phyloP scores from a whole-genome alignment of 1,284 basidiomycete species.

The Irpex rosettiformis region DNA sequence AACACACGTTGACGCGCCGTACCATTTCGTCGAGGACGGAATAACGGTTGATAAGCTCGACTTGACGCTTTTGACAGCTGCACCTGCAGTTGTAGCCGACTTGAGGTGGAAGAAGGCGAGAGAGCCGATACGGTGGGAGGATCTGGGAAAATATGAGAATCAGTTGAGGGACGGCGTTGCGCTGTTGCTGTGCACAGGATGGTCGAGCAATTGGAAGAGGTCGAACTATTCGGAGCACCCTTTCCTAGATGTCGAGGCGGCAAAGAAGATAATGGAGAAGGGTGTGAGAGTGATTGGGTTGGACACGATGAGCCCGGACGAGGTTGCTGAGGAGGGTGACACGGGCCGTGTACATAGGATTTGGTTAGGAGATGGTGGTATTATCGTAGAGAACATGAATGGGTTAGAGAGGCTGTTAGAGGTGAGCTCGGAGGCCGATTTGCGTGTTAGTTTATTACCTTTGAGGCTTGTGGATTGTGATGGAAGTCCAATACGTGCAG shows the following conservation, averaged over 20 bases:
- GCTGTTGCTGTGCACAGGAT: constrained; percentile 29
- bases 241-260: constrained; percentile 51
- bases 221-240: constrained; percentile 58
- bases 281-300: constrained; percentile 58
- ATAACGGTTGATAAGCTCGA: constrained; percentile 54
- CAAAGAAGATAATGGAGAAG: constrained; percentile 40
- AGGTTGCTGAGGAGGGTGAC: constrained; percentile 35
- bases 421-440: constrained; percentile 28
- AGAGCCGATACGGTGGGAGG: constrained; percentile 50
- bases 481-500: constrained; percentile 62
- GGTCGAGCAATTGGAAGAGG: constrained; percentile 42
- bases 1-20: constrained; percentile 74
- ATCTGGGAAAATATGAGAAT: constrained; percentile 34
- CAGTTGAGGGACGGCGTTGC: constrained; percentile 24
- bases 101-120: constrained; percentile 36
- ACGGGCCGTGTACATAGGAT: constrained; percentile 50
- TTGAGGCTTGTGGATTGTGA: constrained; percentile 53
- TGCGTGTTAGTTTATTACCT: constrained; percentile 53
- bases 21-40: constrained; percentile 58
- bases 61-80: constrained; percentile 30
- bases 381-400: constrained; percentile 68
- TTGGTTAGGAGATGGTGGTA: constrained; percentile 51
- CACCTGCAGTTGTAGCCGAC: constrained; percentile 46
- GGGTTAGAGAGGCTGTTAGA: constrained; percentile 35
- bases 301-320: constrained; percentile 66